Evolutionary conservation across 768 basidiomycete genomes (phyloP).

Genomic region (Termitomyces sp.): DNA sequence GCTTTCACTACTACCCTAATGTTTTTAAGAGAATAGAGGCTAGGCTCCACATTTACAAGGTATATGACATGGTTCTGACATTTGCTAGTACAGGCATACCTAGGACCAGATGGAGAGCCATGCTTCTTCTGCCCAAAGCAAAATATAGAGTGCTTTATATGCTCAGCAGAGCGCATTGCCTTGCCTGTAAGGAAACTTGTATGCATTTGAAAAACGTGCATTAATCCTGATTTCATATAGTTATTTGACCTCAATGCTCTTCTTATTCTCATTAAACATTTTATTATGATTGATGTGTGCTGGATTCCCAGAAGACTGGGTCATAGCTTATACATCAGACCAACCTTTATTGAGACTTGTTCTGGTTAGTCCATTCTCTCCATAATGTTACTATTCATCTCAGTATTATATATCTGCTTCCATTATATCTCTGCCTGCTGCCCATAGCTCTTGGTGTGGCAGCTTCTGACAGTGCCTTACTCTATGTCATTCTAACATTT

Average conservation of each 20-base stretch:
- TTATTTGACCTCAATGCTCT: constrained; percentile 68
- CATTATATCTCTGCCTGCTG: constrained; percentile 9
- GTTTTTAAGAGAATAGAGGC: constrained; percentile 87
- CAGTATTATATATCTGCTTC: constrained; percentile 26
- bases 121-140: constrained; percentile 77
- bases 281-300: constrained; percentile 65
- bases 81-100: constrained; percentile 49
- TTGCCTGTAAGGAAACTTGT: constrained; percentile 47
- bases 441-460: constrained; percentile 49
- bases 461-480: constrained; percentile 65
- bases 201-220: background rate
- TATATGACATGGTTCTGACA: background rate
- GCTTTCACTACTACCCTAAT: constrained; percentile 83
- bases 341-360: constrained; percentile 62
- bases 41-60: constrained; percentile 1
- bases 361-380: constrained; percentile 19
- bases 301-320: constrained; percentile 80
- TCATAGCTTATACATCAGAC: constrained; percentile 83
- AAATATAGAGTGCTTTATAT: constrained; percentile 79
- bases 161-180: constrained; percentile 65
- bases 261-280: constrained; percentile 65
- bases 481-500: constrained; percentile 70
- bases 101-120: constrained; percentile 64
- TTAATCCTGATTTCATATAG: constrained; percentile 25
- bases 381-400: constrained; percentile 35